phyloP scores from a whole-genome alignment of 2,329 filamentous ascomycete species.

The Exophiala viscosa region DNA sequence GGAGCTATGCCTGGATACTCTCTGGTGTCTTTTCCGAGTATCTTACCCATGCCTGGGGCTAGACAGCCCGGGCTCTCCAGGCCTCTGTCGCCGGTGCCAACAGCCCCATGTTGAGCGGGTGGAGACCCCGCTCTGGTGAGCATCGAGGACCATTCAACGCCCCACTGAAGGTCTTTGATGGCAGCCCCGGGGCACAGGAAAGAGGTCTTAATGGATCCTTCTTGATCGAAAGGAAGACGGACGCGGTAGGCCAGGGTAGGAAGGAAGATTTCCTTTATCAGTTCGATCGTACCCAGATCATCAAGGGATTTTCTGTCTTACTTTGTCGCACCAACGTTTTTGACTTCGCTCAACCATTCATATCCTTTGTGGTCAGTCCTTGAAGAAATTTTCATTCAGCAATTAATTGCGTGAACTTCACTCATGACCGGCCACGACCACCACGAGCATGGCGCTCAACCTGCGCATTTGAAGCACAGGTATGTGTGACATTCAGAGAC shows the following conservation, averaged over 20 bases:
- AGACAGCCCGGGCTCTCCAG: not conserved
- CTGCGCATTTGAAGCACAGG: conserved; percentile 23
- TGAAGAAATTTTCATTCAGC: not conserved
- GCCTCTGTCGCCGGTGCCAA: not conserved
- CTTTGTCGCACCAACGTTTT: conserved; percentile 6
- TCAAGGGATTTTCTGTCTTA: not conserved
- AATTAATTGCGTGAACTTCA: not conserved
- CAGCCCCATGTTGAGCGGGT: conserved; percentile 7
- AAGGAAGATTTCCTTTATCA: conserved; percentile 4
- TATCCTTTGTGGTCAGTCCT: not conserved
- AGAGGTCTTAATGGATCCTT: not conserved
- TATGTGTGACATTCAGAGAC: conserved; percentile 1
- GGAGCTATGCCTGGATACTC: not conserved
- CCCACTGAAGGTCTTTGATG: not conserved
- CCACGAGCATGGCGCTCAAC: conserved; percentile 12
- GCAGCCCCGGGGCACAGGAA: not conserved
- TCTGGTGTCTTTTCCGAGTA: too few species aligned
- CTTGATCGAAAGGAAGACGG: not conserved
- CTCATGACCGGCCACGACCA: conserved; percentile 5
- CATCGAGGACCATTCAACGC: not conserved
- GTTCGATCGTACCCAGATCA: conserved; percentile 1
- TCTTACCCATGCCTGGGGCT: too few species aligned
- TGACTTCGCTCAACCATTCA: not conserved
- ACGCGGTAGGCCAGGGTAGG: not conserved
- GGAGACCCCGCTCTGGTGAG: conserved; percentile 12